Evolutionary conservation across 345 rosid species (phyloP).

Genomic region (Citrus australasica): DNA sequence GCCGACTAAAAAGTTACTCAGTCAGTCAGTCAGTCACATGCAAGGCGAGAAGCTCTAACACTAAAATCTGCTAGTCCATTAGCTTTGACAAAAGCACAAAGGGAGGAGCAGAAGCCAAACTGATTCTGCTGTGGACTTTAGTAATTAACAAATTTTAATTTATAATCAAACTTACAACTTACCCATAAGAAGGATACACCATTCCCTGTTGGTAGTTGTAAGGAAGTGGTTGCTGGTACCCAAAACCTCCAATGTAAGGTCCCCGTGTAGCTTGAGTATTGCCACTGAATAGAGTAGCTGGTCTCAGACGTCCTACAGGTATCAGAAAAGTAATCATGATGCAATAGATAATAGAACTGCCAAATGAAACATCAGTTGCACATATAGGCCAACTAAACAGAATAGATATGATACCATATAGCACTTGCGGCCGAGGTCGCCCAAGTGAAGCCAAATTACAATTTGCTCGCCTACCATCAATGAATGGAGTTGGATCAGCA

Average conservation of each 20-base stretch:
- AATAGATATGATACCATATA: conserved; percentile 44
- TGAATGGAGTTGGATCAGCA: conserved; percentile 73
- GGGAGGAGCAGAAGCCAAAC: background rate
- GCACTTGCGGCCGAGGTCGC: conserved; percentile 58
- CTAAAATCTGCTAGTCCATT: conserved; percentile 7
- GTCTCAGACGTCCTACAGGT: conserved; percentile 61
- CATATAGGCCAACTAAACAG: conserved; percentile 31
- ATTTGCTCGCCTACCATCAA: conserved; percentile 94
- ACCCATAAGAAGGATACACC: conserved; percentile 83
- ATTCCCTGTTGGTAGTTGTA: conserved; percentile 71
- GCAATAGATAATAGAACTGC: background rate
- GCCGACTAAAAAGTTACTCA: background rate
- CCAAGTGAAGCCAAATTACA: conserved; percentile 98
- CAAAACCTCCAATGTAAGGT: conserved; percentile 55
- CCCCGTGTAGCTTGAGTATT: conserved; percentile 63
- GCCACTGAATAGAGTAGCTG: conserved; percentile 52
- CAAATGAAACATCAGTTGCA: background rate
- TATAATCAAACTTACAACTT: conserved; percentile 28
- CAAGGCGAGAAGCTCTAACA: background rate
- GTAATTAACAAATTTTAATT: background rate
- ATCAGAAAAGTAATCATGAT: background rate
- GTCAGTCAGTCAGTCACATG: background rate
- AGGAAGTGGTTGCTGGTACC: conserved; percentile 74
- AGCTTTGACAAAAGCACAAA: background rate
- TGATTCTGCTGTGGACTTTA: background rate